These are phyloP conservation scores for Acanthamoeba healyi DNA, from an alignment of 208 protist species.

Conservation along the genomic window DNA sequence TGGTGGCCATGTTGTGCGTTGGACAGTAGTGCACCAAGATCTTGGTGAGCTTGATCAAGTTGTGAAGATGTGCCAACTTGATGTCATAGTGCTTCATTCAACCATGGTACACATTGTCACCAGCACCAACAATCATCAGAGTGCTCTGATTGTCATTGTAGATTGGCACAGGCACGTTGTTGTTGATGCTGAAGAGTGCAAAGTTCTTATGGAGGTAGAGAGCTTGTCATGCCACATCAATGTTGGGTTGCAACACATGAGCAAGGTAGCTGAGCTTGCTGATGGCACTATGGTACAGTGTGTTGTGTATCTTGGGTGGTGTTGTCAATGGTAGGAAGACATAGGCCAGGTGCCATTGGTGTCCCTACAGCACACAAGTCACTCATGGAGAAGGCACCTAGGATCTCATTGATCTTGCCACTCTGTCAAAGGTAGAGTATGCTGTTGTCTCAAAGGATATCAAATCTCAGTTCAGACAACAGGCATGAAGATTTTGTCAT, in stretches of 20 bases:
- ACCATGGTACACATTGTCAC: background rate
- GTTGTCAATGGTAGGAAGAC: background rate
- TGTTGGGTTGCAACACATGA: background rate
- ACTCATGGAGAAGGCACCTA: background rate
- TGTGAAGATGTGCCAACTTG: no score
- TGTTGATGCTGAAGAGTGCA: background rate
- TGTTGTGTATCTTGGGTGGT: background rate
- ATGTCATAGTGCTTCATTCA: conserved; percentile 12
- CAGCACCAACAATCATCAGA: background rate
- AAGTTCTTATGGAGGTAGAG: background rate
- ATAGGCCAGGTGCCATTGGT: background rate
- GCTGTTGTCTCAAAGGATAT: background rate
- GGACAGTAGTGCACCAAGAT: no score
- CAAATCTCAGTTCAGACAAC: background rate
- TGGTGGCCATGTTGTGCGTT: no score
- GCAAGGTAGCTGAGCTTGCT: background rate
- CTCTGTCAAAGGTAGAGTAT: no score
- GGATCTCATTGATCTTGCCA: background rate
- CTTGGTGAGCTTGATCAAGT: no score
- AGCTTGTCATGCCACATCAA: background rate
- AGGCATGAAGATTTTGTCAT: background rate
- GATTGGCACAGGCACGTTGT: background rate
- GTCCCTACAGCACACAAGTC: background rate
- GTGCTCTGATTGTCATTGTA: background rate
- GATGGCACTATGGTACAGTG: background rate